phyloP scores from a whole-genome alignment of 176 grass and related monocot genomes.

The Oryza glaberrima region DNA sequence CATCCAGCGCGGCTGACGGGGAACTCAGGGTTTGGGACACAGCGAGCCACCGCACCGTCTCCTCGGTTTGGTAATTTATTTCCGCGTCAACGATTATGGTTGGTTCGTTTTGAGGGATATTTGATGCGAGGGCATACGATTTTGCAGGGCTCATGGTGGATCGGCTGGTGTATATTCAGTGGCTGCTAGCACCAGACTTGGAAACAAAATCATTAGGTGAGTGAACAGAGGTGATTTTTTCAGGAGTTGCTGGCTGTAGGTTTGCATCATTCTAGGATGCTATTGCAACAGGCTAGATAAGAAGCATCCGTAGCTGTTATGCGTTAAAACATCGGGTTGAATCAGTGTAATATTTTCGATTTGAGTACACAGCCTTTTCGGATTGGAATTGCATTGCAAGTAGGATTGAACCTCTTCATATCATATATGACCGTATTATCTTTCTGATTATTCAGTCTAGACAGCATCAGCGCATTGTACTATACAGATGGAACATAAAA shows the following conservation, averaged over 20 bases:
- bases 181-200: slow-evolving; percentile 40
- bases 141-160: slow-evolving; percentile 80
- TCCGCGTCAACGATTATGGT: not conserved
- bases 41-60: slow-evolving; percentile 66
- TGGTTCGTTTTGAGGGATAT: not conserved
- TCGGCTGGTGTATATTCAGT: slow-evolving; percentile 77
- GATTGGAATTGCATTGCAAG: not conserved
- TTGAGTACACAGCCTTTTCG: not conserved
- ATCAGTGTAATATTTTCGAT: not conserved
- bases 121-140: slow-evolving; percentile 12
- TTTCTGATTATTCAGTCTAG: not conserved
- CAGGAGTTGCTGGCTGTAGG: not conserved
- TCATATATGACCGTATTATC: not conserved
- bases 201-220: slow-evolving; percentile 74
- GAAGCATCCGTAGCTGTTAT: not conserved
- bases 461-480: not conserved
- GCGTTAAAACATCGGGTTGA: not conserved
- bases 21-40: slow-evolving; percentile 90
- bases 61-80: slow-evolving; percentile 61
- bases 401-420: not conserved
- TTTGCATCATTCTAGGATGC: not conserved
- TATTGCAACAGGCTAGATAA: slow-evolving; percentile 9
- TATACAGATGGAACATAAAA: not conserved
- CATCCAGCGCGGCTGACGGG: slow-evolving; percentile 68
- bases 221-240: not conserved